Percentiles rank a stretch among this genome's conserved stretches.
Conservation (phyloP, 1,284 basidiomycete species). For the Rhodotorula sp. region DNA sequence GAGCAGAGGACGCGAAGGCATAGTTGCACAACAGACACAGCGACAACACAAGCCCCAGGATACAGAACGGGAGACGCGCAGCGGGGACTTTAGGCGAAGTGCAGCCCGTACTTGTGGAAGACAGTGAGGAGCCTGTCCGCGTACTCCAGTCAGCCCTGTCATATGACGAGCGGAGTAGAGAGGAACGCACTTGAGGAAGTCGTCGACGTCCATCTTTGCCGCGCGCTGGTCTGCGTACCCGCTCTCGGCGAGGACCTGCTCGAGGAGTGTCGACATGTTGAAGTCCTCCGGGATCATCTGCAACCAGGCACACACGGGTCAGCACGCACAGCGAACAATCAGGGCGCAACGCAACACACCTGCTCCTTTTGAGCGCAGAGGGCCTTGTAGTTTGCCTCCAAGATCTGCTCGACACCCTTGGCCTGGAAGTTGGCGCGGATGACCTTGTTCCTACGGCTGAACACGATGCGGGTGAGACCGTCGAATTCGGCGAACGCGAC, state of each 20-base stretch:
- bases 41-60: background rate
- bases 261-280: conserved; percentile 72
- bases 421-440: conserved; percentile 84
- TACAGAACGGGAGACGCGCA: no score
- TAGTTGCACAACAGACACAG: conserved; percentile 16
- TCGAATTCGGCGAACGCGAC: conserved; percentile 98
- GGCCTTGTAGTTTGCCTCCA: conserved; percentile 93
- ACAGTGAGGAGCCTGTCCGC: conserved; percentile 63
- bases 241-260: conserved; percentile 69
- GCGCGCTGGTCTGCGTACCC: conserved; percentile 70
- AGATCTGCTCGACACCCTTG: conserved; percentile 89
- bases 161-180: background rate
- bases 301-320: background rate
- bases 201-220: conserved; percentile 81
- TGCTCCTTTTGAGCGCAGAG: conserved; percentile 76
- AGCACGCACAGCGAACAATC: background rate
- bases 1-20: background rate
- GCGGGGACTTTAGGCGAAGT: conserved; percentile 62
- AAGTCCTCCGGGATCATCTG: conserved; percentile 69
- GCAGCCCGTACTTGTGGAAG: conserved; percentile 79
- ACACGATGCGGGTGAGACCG: conserved; percentile 86
- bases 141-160: background rate
- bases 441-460: conserved; percentile 87
- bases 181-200: conserved; percentile 67
- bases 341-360: conserved; percentile 6